Conservation (phyloP, 2,329 filamentous ascomycete species). For the Elsinoe batatas region DNA sequence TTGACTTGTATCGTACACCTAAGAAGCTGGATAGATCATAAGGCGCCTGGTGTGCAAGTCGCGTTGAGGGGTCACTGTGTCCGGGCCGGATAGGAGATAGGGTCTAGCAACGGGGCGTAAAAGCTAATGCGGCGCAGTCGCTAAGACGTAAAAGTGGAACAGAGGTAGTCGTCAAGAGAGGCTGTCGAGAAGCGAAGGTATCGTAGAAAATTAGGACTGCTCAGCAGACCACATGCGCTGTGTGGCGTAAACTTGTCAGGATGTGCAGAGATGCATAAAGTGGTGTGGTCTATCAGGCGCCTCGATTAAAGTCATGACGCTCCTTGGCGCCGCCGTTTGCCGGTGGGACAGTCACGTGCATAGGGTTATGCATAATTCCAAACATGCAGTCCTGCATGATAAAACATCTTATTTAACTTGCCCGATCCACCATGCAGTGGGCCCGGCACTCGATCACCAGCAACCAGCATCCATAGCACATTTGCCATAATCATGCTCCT, state of each 20-base stretch:
- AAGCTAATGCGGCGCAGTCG: constrained; percentile 2
- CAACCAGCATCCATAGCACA: not conserved
- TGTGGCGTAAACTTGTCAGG: constrained; percentile 1
- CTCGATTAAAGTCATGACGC: constrained; percentile 7
- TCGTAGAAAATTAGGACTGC: not conserved
- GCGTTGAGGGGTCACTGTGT: constrained; percentile 5
- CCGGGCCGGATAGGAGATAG: constrained; percentile 2
- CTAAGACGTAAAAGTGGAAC: not conserved
- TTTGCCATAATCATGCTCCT: too few species aligned
- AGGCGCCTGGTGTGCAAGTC: not conserved
- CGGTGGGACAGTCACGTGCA: not conserved
- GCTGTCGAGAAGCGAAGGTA: not conserved
- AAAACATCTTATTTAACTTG: too few species aligned
- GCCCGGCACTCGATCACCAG: not conserved
- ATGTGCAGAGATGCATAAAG: not conserved
- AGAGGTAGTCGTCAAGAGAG: not conserved
- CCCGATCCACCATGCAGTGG: too few species aligned
- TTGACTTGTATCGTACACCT: not conserved
- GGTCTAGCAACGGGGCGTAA: constrained; percentile 1
- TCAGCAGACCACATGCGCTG: constrained; percentile 14
- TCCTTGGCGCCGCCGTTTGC: not conserved
- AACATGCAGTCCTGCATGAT: too few species aligned
- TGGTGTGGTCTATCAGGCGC: not conserved
- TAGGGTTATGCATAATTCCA: not conserved
- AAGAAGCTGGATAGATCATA: not conserved